Evolutionary conservation across 108 stramenopile genomes (phyloP).

Genomic region (Nannochloropsis gaditana): DNA sequence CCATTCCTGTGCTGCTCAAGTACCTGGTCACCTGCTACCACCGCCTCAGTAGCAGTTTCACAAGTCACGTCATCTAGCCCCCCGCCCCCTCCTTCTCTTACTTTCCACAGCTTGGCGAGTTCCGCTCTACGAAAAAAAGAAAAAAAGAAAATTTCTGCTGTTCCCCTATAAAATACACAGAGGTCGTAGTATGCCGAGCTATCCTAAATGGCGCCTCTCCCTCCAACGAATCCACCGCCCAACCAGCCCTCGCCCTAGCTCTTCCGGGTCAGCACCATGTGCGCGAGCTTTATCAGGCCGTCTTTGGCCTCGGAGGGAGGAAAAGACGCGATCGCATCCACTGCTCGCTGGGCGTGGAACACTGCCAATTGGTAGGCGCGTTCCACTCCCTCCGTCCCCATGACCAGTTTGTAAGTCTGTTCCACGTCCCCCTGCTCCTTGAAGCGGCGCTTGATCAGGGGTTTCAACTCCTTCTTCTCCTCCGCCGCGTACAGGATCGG

Average conservation of each 20-base stretch:
- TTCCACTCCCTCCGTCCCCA: slow-evolving; percentile 64
- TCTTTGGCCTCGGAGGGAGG: slow-evolving; percentile 78
- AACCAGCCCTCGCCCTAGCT: slow-evolving; percentile 56
- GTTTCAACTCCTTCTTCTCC: slow-evolving; percentile 64
- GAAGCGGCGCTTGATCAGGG: slow-evolving; percentile 82
- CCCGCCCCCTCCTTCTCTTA: not conserved
- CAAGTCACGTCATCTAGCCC: too few species aligned
- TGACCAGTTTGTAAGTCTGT: slow-evolving; percentile 43
- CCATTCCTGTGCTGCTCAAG: too few species aligned
- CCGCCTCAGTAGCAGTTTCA: too few species aligned
- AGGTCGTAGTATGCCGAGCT: not conserved
- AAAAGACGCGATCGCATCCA: slow-evolving; percentile 73
- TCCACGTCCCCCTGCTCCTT: slow-evolving; percentile 87
- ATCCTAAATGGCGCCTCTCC: too few species aligned
- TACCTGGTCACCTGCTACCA: too few species aligned
- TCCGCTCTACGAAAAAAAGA: not conserved
- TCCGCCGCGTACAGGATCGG: slow-evolving; percentile 89
- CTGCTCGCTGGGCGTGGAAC: slow-evolving; percentile 82
- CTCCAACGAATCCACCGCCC: too few species aligned
- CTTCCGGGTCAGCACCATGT: slow-evolving; percentile 80
- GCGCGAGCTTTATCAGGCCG: slow-evolving; percentile 73
- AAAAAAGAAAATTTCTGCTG: not conserved
- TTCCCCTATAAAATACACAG: not conserved
- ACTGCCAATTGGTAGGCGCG: slow-evolving; percentile 70
- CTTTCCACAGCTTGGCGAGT: not conserved